phyloP scores from a whole-genome alignment of 257 asterid genomes.

The Solanum chilense region DNA sequence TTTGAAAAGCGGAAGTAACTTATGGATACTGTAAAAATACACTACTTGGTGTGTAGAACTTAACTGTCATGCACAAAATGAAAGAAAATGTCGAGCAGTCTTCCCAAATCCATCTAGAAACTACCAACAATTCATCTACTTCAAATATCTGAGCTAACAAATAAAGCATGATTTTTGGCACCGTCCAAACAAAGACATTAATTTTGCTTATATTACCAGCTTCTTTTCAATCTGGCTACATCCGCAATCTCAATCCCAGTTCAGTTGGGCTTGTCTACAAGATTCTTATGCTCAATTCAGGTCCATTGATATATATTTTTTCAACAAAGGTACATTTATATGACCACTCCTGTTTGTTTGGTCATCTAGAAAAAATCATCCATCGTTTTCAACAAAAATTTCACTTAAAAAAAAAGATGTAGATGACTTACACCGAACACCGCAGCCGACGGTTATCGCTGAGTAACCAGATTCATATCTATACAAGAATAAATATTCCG shows the following conservation, averaged over 20 bases:
- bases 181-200: too few species aligned
- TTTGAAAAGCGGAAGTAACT: background rate
- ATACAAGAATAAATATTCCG: conserved; percentile 10
- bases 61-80: background rate
- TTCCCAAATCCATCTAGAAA: background rate
- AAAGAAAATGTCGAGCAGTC: background rate
- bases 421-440: conserved; percentile 10
- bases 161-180: background rate
- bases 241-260: background rate
- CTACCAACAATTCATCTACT: background rate
- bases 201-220: background rate
- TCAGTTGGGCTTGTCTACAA: background rate
- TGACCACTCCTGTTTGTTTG: background rate
- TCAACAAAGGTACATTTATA: background rate
- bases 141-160: background rate
- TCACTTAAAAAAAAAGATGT: background rate
- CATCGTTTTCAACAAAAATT: background rate
- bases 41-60: background rate
- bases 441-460: background rate
- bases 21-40: background rate
- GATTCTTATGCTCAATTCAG: background rate
- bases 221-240: background rate
- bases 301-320: background rate
- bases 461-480: conserved; percentile 26
- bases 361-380: background rate